Base-by-base conservation (phyloP, 257 asterid species). In the Linaria vulgaris region DNA sequence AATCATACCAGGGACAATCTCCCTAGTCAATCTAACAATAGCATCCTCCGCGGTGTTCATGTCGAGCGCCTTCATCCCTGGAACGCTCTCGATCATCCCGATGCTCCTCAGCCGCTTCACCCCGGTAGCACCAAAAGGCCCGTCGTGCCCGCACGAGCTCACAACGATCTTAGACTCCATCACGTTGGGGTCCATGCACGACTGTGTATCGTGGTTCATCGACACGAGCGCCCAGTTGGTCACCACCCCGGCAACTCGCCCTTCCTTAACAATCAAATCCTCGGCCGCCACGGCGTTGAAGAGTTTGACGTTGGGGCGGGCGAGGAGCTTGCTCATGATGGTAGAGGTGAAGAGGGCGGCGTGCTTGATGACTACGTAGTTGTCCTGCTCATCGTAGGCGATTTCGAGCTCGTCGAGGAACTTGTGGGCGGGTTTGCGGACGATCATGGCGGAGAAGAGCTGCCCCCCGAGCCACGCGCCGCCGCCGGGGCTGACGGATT, bases 391-490 rank as follows among this genome's bases (percentile, higher is more conserved):
- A 58, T 91, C 97, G 56, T 90, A 87, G 58, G 77, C 88, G 59
- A 90, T 55, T 15, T 76, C 88, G 3, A 87, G 91, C 77, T 90
- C 96, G 52, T 90, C 94, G 16, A 90, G 72, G 88, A 87, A 90
- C 21, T 70, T 74, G 77, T 90, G 96, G 0, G 97, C 95, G 0
- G 97, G 96, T 46, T 87, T 90, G 1, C 97, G 81, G n/a, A 90
- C 95, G 34, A 90, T 78, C 97, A 90, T 87, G 66, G 96, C 95
- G n/a, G 96, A 90, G 73, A 90, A 90, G 13, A 90, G 77, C 76
- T 90, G 97, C n/a, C 97, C 95, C 0, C 97, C 97, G 10, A 90
- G 87, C 97, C 97, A 90, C 13, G 97, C 94, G 41, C 95, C 96
- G 1, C 96, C 97, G 15, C 97, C 96, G 16, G 97, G 97, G 79